Conservation (phyloP, 2,329 filamentous ascomycete genomes). For the Aspergillus arachidicola region DNA sequence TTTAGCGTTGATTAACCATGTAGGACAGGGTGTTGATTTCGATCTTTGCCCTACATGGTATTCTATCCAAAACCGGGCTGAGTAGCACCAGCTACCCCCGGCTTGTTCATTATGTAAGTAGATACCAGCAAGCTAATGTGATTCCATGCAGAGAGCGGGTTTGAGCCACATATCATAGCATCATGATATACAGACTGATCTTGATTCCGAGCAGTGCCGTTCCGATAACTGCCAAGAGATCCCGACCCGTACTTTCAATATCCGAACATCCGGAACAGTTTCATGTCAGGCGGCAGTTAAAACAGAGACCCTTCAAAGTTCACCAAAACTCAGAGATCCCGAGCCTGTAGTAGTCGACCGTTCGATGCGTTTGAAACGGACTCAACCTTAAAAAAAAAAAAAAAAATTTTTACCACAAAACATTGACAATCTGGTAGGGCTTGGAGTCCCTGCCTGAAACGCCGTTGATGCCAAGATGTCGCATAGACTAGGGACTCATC, state of each 20-base stretch:
- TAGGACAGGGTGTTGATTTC: neutral
- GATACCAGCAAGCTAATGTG: neutral
- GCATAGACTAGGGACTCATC: neutral
- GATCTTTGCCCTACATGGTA: neutral
- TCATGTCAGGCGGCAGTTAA: neutral
- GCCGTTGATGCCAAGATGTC: constrained; percentile 4
- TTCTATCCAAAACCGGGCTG: too few species aligned
- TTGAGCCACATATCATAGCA: neutral
- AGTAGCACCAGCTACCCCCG: neutral
- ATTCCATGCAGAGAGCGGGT: neutral
- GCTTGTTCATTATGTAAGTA: neutral
- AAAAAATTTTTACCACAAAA: neutral
- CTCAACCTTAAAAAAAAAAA: neutral
- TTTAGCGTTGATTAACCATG: neutral
- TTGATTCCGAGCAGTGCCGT: neutral
- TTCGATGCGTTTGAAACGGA: neutral
- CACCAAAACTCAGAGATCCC: neutral
- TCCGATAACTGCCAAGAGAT: neutral
- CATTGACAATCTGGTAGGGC: neutral
- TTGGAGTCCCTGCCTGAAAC: constrained; percentile 4
- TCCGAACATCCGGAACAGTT: neutral
- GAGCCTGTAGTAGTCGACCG: neutral
- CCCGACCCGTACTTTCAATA: neutral
- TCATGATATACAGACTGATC: neutral
- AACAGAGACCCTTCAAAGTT: neutral